These are phyloP conservation scores for Camillea tinctor DNA, from an alignment of 2,329 filamentous ascomycete species.

Conservation along the genomic window DNA sequence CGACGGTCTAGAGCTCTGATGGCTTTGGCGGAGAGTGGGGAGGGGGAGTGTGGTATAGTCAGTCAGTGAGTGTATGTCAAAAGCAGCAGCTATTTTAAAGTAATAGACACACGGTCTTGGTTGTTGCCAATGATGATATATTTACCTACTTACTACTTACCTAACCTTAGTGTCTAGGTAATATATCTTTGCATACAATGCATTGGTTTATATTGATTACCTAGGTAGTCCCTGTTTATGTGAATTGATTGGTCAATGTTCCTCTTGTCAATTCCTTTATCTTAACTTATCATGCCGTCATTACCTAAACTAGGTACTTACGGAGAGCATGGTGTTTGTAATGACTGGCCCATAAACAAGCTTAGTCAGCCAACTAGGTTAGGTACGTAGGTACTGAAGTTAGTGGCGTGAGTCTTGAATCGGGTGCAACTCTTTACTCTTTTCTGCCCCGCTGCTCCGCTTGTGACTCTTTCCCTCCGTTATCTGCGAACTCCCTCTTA, in stretches of 20 bases:
- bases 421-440: not conserved
- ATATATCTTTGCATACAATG: too few species aligned
- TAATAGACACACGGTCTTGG: too few species aligned
- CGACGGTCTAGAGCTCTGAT: not conserved
- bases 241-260: too few species aligned
- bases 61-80: not conserved
- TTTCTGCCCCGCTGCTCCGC: constrained; percentile 29
- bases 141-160: too few species aligned
- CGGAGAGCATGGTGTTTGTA: not conserved
- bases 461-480: constrained; percentile 7
- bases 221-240: too few species aligned
- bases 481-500: constrained; percentile 11
- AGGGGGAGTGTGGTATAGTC: too few species aligned
- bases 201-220: too few species aligned
- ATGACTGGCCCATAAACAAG: not conserved
- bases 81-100: not conserved
- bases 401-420: not conserved
- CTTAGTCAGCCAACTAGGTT: not conserved
- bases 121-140: too few species aligned
- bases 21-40: not conserved
- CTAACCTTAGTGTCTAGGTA: too few species aligned
- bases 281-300: too few species aligned
- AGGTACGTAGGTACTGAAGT: not conserved
- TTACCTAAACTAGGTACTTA: too few species aligned
- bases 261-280: too few species aligned